Base-by-base conservation (phyloP, 352 stramenopile species). In the Phytophthora tubulina region DNA sequence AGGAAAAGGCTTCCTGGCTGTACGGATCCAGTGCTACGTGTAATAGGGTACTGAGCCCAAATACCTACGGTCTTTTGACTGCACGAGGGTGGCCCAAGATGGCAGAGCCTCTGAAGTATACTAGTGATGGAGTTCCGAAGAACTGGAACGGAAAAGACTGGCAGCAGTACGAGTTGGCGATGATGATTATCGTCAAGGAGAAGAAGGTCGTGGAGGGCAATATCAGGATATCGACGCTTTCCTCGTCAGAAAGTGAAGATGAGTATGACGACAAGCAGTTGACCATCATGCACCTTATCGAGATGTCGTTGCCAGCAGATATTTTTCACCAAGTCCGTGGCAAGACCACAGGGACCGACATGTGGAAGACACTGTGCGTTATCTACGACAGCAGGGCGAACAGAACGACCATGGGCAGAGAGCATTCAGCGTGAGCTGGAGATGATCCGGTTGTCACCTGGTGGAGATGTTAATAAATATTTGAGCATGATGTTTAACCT, bases 401-500 rank as follows among this genome's bases (percentile, higher is more conserved):
- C 30, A 67, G 27, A 15, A 67, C 46, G 14, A 41, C 36, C 30
- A 67, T 67, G 14, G 21, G 4, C 58, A 51, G 2, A 51, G 39
- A 17, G 44, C 33, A 38, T 64, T 15, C 42, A 32, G 35, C 31
- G 55, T 4, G 45, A 64, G 45, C 57, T 64, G 4, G 57, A 50
- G n/a, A 56, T 49, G 32, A 3, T 46, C 7, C 55, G 41, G 32
- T 31, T 64, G 21, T 3, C 17, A 2, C 32, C 32, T 15, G 57
- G 33, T 56, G 57, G 35, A 54, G 49, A 45, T 54, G 48, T 52
- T 1, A 60, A 67, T 10, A 27, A n/a, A 14, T 39, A 70, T n/a
- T 41, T 62, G 46, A 66, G 52, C 17, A 54, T 50, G 32, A 71
- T 75, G 35, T 67, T 68, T 17, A 64, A 68, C 31, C 32, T 59